Evolutionary conservation across 2,329 filamentous ascomycete species (phyloP), one percentile per base, ranked within the genome.

Genomic region (Penicillium fuscoglaucum): DNA sequence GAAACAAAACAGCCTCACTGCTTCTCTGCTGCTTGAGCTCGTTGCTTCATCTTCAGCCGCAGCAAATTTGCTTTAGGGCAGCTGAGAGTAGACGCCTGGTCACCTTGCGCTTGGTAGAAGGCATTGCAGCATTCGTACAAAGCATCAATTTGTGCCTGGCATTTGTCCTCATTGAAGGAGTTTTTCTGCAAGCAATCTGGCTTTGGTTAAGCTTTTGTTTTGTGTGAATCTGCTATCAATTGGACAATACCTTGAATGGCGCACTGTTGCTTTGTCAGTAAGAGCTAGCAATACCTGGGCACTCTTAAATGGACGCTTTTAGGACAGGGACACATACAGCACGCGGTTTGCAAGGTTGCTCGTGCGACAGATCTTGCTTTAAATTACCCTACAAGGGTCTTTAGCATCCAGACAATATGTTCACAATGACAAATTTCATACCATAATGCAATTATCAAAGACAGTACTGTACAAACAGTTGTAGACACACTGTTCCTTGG

Each of bases 111-210:
- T 67, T 88, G 79, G 77, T 99, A 98, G 73, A 98, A 96, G 13
- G 85, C 84, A 69, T 93, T 87, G 76, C 95, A 99, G 77, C 95
- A 99, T 67, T 95, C 89, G 76, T 98, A 99, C 26, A 99, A 80
- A 3, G 91, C 90, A 72, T 93, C 88, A 57, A 99, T 84, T 70
- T 91, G 81, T 19, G 79, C 74, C 70, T 89, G 85, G 76, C 95
- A 99, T 71, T 87, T 96, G 44, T 86, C 86, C 76, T 98, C 92
- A 60, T 96, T 85, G 79, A 90, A 98, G 54, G 86, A 87, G 74
- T 93, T 93, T 76, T 87, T 93, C 47, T 85, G 86, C 61, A 99
- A 81, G 71, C 95, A 99, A 67, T 88, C 91, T 96, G 68, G 37
- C 26, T 29, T 24, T 39, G 41, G 37, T 66, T 58, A 66, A 46